Conservation (phyloP, 2,329 filamentous ascomycete species). For the Blastomyces parvus region DNA sequence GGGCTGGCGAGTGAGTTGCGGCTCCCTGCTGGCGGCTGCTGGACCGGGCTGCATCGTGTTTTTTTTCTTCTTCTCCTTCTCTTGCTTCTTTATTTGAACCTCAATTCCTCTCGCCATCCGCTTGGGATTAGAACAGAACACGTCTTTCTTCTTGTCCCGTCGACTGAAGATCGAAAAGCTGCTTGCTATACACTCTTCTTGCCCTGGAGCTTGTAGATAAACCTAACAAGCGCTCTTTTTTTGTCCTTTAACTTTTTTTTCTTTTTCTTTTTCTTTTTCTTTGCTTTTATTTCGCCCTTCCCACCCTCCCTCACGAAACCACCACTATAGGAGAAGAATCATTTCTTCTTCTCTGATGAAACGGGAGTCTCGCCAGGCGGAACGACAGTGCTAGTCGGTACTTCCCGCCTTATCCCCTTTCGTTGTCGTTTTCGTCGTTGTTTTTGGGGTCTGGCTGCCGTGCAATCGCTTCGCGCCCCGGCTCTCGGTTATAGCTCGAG, state of each 20-base stretch:
- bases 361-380: conserved; percentile 16
- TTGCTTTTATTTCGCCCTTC: too few species aligned
- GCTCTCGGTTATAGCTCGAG: neutral
- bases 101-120: neutral
- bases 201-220: neutral
- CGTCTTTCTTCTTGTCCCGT: neutral
- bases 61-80: neutral
- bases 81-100: neutral
- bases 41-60: neutral
- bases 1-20: neutral
- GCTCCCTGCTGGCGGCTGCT: neutral
- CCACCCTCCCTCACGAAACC: conserved; percentile 8
- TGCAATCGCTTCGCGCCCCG: neutral
- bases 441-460: neutral
- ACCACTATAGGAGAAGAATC: conserved; percentile 5
- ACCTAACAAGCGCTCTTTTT: too few species aligned
- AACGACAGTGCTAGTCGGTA: conserved; percentile 18
- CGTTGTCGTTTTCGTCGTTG: neutral
- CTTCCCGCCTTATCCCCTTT: conserved; percentile 13
- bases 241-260: neutral
- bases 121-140: neutral
- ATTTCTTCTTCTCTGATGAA: conserved; percentile 16
- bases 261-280: neutral
- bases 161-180: neutral
- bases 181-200: neutral